Conservation (phyloP, 305 asterid species). For the Solanum hybrid region DNA sequence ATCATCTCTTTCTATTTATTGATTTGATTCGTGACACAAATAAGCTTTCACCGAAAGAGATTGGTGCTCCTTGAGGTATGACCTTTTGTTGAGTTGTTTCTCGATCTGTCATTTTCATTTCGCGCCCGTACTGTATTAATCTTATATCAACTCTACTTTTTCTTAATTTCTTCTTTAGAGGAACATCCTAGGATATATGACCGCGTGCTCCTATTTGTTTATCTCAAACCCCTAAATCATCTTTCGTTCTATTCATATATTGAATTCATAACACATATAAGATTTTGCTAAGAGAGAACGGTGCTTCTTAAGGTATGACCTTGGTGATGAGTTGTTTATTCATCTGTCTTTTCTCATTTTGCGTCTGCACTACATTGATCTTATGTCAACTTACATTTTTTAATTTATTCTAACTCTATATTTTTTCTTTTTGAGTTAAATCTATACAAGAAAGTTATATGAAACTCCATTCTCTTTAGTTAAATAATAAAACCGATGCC, state of each 20-base stretch:
- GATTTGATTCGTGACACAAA: neutral
- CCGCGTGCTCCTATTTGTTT: neutral
- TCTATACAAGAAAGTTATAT: no score
- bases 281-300: neutral
- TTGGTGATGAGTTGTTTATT: neutral
- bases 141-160: neutral
- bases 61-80: neutral
- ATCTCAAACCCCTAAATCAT: neutral
- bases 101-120: neutral
- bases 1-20: neutral
- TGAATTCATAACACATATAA: neutral
- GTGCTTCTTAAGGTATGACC: neutral
- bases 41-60: neutral
- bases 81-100: neutral
- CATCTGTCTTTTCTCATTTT: neutral
- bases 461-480: no score
- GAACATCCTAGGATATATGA: neutral
- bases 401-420: no score
- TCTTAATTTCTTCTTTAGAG: neutral
- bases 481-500: no score
- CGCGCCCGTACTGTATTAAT: rapidly evolving
- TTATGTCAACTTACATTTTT: neutral
- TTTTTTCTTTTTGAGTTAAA: no score
- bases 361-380: neutral
- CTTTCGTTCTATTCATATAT: neutral